These are phyloP conservation scores for Colletotrichum falcatum DNA, from an alignment of 2,329 filamentous ascomycete genomes.

Conservation along the genomic window DNA sequence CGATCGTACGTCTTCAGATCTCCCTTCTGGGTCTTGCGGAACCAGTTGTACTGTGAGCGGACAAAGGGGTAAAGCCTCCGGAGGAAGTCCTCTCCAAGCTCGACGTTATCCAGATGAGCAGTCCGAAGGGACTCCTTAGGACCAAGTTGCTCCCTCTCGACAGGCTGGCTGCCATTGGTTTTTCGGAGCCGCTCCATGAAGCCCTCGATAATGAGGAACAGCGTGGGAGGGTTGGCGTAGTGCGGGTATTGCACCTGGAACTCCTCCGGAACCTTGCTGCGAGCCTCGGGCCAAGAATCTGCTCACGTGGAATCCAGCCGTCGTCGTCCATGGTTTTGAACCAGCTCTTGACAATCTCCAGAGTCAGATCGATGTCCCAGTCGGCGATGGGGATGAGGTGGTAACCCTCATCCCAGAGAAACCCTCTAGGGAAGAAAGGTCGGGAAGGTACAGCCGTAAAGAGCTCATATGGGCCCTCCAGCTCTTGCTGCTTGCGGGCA, in stretches of 20 bases:
- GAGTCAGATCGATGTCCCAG: constrained; percentile 90
- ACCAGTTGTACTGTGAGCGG: constrained; percentile 93
- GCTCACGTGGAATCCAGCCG: constrained; percentile 96
- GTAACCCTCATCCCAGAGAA: constrained; percentile 98
- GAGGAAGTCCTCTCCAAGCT: constrained; percentile 78
- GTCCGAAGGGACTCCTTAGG: constrained; percentile 65
- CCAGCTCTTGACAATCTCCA: constrained; percentile 94
- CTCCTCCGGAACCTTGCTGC: constrained; percentile 92
- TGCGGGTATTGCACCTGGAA: constrained; percentile 97
- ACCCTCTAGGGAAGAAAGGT: constrained; percentile 95
- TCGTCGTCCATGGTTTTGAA: constrained; percentile 96
- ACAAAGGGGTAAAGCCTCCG: constrained; percentile 86
- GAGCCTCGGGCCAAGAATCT: constrained; percentile 93
- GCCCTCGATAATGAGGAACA: constrained; percentile 88
- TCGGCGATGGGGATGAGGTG: constrained; percentile 91
- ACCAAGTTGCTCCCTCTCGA: constrained; percentile 57
- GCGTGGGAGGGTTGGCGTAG: constrained; percentile 95
- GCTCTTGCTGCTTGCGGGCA: constrained; percentile 72
- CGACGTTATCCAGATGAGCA: constrained; percentile 74
- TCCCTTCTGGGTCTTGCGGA: constrained; percentile 89
- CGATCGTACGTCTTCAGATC: constrained; percentile 94
- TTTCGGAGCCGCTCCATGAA: constrained; percentile 83
- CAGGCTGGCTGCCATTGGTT: constrained; percentile 60
- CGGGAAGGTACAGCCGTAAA: constrained; percentile 93
- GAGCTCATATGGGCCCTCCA: constrained; percentile 87